phyloP scores from a whole-genome alignment of 129 eudicot species.

The Apium graveolens region DNA sequence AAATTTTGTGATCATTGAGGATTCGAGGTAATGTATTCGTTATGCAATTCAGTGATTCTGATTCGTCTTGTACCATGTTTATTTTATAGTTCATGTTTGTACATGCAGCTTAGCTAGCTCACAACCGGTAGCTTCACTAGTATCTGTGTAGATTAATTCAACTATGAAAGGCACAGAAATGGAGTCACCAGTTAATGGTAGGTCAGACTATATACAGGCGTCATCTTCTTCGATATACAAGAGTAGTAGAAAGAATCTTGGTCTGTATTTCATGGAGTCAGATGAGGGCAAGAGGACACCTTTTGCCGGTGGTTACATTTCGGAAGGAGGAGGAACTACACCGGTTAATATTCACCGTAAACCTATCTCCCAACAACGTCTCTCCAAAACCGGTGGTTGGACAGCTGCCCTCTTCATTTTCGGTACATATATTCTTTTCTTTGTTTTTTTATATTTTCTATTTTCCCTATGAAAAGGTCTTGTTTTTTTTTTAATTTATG shows the following conservation, averaged over 20 bases:
- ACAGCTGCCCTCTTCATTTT: conserved; percentile 83
- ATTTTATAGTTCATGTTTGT: background rate
- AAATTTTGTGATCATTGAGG: too few species aligned
- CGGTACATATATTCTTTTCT: conserved; percentile 29
- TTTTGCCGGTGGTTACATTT: conserved; percentile 65
- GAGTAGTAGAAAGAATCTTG: conserved; percentile 40
- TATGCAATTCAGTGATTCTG: background rate
- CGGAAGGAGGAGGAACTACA: conserved; percentile 44
- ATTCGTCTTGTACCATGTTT: too few species aligned
- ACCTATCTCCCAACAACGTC: conserved; percentile 45
- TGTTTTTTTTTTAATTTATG: too few species aligned
- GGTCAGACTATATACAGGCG: background rate
- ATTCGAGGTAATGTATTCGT: too few species aligned
- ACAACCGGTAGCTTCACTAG: background rate
- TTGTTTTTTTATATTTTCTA: background rate
- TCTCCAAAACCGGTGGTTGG: conserved; percentile 90
- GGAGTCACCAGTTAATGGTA: conserved; percentile 2
- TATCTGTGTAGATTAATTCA: background rate
- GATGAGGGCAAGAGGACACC: conserved; percentile 64
- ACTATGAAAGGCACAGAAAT: background rate
- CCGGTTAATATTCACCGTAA: conserved; percentile 77
- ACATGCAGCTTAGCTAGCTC: background rate
- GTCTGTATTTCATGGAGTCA: conserved; percentile 58
- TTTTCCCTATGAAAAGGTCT: too few species aligned
- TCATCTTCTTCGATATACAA: background rate